Conservation (phyloP, 495 filamentous ascomycete genomes). For the Penicillium ochrochloron region DNA sequence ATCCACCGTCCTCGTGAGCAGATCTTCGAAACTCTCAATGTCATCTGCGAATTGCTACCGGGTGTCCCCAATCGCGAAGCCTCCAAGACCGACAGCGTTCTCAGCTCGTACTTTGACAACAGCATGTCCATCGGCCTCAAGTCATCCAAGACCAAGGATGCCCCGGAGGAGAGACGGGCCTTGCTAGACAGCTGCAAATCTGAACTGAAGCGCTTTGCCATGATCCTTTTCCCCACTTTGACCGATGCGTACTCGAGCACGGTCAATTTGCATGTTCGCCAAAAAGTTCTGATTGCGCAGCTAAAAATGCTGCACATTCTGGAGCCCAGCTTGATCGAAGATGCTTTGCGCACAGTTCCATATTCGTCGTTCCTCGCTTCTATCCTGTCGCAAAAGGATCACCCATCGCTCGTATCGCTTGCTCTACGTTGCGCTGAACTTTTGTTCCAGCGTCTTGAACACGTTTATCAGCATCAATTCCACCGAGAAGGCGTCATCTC, state of each 20-base stretch:
- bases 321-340: conserved; percentile 79
- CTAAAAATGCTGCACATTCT: conserved; percentile 98
- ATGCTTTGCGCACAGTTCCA: conserved; percentile 85
- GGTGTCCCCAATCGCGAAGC: conserved; percentile 41
- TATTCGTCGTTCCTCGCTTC: conserved; percentile 98
- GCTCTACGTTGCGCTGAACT: conserved; percentile 89
- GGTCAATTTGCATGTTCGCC: conserved; percentile 95
- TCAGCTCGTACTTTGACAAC: conserved; percentile 52
- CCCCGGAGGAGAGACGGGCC: conserved; percentile 77
- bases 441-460: conserved; percentile 77
- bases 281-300: conserved; percentile 93
- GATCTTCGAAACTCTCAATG: conserved; percentile 94
- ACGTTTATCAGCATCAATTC: conserved; percentile 94
- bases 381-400: conserved; percentile 95
- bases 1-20: conserved; percentile 97
- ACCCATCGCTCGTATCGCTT: conserved; percentile 80
- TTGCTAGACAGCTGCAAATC: conserved; percentile 79
- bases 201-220: conserved; percentile 87
- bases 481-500: conserved; percentile 96
- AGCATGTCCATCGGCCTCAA: conserved; percentile 40
- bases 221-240: conserved; percentile 93
- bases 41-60: conserved; percentile 95
- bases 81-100: conserved; percentile 56
- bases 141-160: conserved; percentile 55
- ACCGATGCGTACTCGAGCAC: conserved; percentile 98